Evolutionary conservation across 352 stramenopile genomes (phyloP).

Genomic region (Phytophthora ohioensis): DNA sequence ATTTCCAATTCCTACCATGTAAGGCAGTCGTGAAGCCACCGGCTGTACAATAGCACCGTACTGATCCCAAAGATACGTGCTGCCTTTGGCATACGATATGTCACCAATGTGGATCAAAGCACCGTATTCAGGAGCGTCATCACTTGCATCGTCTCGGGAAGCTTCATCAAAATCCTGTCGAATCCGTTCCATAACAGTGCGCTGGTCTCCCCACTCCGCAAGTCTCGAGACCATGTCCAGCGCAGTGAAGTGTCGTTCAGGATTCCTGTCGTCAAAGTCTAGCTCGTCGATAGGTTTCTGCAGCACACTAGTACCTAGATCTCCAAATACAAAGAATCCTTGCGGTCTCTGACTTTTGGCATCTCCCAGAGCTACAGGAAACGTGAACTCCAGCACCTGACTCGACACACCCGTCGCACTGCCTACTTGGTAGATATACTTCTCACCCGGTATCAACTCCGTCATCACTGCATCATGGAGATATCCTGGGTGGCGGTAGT

Average conservation of each 20-base stretch:
- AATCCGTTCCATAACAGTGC: slow-evolving; percentile 45
- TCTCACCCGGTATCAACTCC: slow-evolving; percentile 30
- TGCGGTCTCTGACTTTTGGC: slow-evolving; percentile 27
- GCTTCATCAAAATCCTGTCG: slow-evolving; percentile 33
- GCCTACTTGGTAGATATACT: slow-evolving; percentile 44
- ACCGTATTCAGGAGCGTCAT: slow-evolving; percentile 51
- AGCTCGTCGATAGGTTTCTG: slow-evolving; percentile 32
- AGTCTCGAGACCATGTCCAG: slow-evolving; percentile 41
- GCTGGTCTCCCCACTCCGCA: slow-evolving; percentile 27
- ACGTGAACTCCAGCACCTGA: slow-evolving; percentile 38
- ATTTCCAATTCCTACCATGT: slow-evolving; percentile 77
- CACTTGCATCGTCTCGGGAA: slow-evolving; percentile 3
- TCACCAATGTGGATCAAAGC: slow-evolving; percentile 86
- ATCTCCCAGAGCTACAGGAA: slow-evolving; percentile 31
- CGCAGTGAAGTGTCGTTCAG: slow-evolving; percentile 28
- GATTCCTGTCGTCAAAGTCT: slow-evolving; percentile 29
- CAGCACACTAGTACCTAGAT: slow-evolving; percentile 51
- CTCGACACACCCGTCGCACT: slow-evolving; percentile 33
- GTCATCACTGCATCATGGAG: slow-evolving; percentile 47
- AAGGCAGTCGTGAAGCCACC: slow-evolving; percentile 73
- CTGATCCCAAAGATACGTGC: slow-evolving; percentile 84
- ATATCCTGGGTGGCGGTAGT: slow-evolving; percentile 41
- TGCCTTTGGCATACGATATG: slow-evolving; percentile 72
- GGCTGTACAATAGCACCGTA: slow-evolving; percentile 79
- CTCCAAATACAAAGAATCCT: slow-evolving; percentile 79